Evolutionary conservation across 805 yeast genomes (phyloP), one percentile per base, ranked within the genome.

Genomic region (Yamadazyma paraphyllophila): DNA sequence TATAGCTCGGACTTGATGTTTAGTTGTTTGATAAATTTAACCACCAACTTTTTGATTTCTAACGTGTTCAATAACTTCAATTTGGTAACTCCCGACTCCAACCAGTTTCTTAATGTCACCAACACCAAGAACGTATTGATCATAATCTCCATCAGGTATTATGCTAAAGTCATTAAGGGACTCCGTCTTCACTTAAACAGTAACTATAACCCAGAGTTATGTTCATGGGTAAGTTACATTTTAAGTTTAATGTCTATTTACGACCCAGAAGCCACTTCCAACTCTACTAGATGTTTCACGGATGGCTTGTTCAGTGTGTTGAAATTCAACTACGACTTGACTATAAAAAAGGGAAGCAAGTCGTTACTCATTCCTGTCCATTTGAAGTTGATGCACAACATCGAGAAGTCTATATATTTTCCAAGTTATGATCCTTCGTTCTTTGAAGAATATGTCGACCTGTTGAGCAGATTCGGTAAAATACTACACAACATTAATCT

Each of bases 211-310:
- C 66, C 69, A 2, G 65, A 61, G 34, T 46, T 61, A 27, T 63
- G 68, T 29, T 61, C 73, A 0, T 58, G 62, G 7, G 65, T 64
- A 13, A 65, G 72, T 14, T 70, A 69, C 49, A 60, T 70, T 31
- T 55, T 70, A 36, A 60, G 67, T 42, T 52, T 69, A 39, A 69
- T 69, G 73, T 60, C 73, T 12, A 66, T 70, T 31, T 70, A 70
- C 50, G 74, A 70, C 44, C 76, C 74, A 1, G 73, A 67, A 47
- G 74, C 73, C 10, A 67, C 72, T 1, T 47, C 61, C 12, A 53
- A 60, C 48, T 66, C 72, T 20, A 59, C 65, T 26, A 57, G 57
- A 29, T 70, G 76, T 45, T 70, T 69, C 50, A 56, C 72, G 26
- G 72, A 70, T 47, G 76, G 76, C 1, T 53, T 70, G 44, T 67